Base-by-base conservation (phyloP, 331 rosid genomes). In the Quercus lobata region DNA sequence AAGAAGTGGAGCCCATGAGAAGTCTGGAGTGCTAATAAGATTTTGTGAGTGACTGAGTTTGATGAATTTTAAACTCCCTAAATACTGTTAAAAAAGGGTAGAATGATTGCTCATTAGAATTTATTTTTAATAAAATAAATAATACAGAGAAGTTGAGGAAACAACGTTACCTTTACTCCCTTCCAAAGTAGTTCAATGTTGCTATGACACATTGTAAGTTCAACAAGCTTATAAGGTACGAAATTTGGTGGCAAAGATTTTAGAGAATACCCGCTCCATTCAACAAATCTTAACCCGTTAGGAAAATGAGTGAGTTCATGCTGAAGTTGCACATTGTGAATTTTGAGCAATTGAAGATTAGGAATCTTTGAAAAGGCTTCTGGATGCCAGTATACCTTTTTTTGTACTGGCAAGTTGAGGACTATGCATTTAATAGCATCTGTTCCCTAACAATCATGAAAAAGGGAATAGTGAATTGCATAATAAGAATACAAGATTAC, bases 181-280 rank as follows among this genome's bases (percentile, higher is more conserved):
- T 79, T 56, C 89, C 92, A 87, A 32, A 81, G 82, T 19, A 68
- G 63, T 69, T 76, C 53, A 27, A 87, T 55, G 5, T 27, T 3
- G 62, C 83, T 77, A 1, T 21, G 2, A 2, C 66, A 77, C 85
- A 89, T 62, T 7, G 49, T 73, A 53, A 89, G 91, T 11, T 2
- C 68, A 25, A 89, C 79, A 72, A 87, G 91, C 37, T 73, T 56
- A 1, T 19, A 3, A 2, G 84, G 78, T 30, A 4, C 18, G 41
- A 87, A 85, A 22, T 66, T 32, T 58, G 80, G 19, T 15, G 91
- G 91, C 76, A 90, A 82, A 19, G 87, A 83, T 58, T 57, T 49
- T 24, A 62, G 77, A 44, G 86, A 79, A 24, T 76, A 89, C 29
- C 57, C 58, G 8, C 32, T 21, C 91, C 91, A 89, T n/a, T 17